phyloP scores from a whole-genome alignment of 768 basidiomycete species.

The Boletus edulis region DNA sequence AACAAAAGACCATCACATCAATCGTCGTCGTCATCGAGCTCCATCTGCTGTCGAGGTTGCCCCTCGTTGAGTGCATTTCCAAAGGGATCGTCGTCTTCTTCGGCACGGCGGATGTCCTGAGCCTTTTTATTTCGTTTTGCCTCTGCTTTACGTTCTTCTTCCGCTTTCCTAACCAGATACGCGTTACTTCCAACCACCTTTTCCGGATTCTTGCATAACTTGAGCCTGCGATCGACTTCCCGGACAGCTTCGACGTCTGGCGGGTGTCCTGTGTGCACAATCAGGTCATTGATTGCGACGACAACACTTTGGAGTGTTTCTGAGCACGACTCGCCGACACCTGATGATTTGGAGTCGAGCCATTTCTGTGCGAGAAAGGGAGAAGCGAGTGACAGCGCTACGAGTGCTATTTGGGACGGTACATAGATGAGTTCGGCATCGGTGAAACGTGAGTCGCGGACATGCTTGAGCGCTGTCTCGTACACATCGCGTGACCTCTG shows the following conservation, averaged over 20 bases:
- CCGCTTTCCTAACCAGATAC: conserved; percentile 68
- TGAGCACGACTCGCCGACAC: conserved; percentile 7
- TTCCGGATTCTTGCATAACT: conserved; percentile 92
- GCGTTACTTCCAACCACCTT: conserved; percentile 90
- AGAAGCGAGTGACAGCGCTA: conserved; percentile 65
- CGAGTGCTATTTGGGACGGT: conserved; percentile 91
- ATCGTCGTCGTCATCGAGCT: conserved; percentile 50
- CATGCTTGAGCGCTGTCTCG: conserved; percentile 60
- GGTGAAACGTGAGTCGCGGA: conserved; percentile 81
- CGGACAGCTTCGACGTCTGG: conserved; percentile 84
- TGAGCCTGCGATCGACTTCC: conserved; percentile 84
- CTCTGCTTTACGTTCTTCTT: conserved; percentile 66
- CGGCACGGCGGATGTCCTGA: conserved; percentile 41
- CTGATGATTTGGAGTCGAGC: conserved; percentile 43
- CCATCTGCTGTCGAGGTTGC: conserved; percentile 26
- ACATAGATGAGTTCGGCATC: conserved; percentile 90
- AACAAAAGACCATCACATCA: not conserved
- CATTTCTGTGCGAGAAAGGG: conserved; percentile 62
- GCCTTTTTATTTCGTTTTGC: conserved; percentile 69
- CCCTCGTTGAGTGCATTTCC: conserved; percentile 48
- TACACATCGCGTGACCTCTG: conserved; percentile 54
- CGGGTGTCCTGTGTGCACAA: conserved; percentile 51
- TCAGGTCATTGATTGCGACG: conserved; percentile 51
- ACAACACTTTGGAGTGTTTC: conserved; percentile 33
- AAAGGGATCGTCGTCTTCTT: conserved; percentile 67